Evolutionary conservation across 495 filamentous ascomycete species (phyloP).

Genomic region (Xylaria intraflava): DNA sequence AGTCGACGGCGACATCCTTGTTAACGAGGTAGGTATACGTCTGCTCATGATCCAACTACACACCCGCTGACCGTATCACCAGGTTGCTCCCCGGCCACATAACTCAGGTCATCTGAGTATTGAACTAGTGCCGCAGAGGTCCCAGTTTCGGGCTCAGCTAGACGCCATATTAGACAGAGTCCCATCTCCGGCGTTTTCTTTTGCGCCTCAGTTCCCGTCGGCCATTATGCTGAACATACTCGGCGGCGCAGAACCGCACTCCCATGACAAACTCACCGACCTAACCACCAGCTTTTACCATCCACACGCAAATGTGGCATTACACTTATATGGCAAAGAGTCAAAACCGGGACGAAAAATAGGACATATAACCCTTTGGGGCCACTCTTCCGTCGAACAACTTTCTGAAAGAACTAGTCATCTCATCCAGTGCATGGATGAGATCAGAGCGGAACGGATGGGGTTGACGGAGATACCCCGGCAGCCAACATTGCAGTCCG

Average conservation of each 20-base stretch:
- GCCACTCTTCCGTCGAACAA: conserved; percentile 57
- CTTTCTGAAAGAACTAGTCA: conserved; percentile 65
- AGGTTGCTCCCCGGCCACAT: conserved; percentile 82
- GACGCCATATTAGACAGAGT: conserved; percentile 78
- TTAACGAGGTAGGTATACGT: conserved; percentile 60
- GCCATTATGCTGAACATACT: conserved; percentile 98
- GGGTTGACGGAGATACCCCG: conserved; percentile 20
- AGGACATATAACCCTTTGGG: conserved; percentile 79
- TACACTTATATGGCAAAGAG: conserved; percentile 91
- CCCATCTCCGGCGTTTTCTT: conserved; percentile 49
- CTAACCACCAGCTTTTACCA: conserved; percentile 56
- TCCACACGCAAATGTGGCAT: conserved; percentile 37
- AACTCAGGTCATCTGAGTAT: conserved; percentile 98
- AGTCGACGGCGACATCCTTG: conserved; percentile 66
- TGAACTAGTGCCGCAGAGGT: conserved; percentile 76
- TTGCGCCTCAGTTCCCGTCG: conserved; percentile 50
- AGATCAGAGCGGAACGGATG: conserved; percentile 56
- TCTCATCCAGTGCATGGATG: conserved; percentile 56
- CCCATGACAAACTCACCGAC: conserved; percentile 62
- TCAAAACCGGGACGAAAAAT: conserved; percentile 87
- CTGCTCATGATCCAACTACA: not conserved
- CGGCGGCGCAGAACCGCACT: conserved; percentile 61
- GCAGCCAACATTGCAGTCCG: conserved; percentile 13
- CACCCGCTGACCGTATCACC: not conserved
- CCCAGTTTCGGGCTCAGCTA: conserved; percentile 88